Percentiles rank a stretch among this genome's conserved stretches.
phyloP scores from a whole-genome alignment of 345 rosid species.

The Lagerstroemia speciosa region DNA sequence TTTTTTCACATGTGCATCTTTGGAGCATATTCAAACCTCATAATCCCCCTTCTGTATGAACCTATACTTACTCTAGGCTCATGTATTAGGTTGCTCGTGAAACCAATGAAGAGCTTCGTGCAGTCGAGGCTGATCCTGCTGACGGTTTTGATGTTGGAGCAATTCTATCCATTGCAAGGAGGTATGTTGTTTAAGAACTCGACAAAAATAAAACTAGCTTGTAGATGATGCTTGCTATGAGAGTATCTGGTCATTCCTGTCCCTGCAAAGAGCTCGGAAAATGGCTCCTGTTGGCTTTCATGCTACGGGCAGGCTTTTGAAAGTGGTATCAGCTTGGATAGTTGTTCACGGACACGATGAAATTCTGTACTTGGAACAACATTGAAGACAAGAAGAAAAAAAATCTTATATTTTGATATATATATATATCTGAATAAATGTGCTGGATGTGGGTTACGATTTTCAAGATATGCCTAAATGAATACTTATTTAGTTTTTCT shows the following conservation, averaged over 20 bases:
- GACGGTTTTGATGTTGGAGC: conserved; percentile 84
- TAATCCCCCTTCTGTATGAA: neutral
- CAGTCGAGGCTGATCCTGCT: conserved; percentile 67
- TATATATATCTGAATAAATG: neutral
- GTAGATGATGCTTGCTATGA: neutral
- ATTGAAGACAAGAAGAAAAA: neutral
- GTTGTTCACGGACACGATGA: neutral
- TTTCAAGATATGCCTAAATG: neutral
- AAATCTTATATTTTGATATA: neutral
- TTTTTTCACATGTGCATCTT: neutral
- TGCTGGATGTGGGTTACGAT: neutral
- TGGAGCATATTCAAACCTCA: neutral
- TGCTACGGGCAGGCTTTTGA: neutral
- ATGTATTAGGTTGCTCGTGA: conserved; percentile 85
- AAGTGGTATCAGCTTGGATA: neutral
- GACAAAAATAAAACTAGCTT: conserved; percentile 11
- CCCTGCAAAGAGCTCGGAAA: neutral
- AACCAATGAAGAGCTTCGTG: conserved; percentile 95
- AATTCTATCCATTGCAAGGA: conserved; percentile 83
- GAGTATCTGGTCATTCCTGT: neutral
- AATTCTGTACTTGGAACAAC: neutral
- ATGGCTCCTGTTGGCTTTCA: neutral
- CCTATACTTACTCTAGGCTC: neutral
- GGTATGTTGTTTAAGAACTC: conserved; percentile 38
- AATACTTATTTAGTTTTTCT: conserved; percentile 9